Evolutionary conservation across 2,329 filamentous ascomycete species (phyloP), one percentile per base, ranked within the genome.

Genomic region (Alternaria sp.): DNA sequence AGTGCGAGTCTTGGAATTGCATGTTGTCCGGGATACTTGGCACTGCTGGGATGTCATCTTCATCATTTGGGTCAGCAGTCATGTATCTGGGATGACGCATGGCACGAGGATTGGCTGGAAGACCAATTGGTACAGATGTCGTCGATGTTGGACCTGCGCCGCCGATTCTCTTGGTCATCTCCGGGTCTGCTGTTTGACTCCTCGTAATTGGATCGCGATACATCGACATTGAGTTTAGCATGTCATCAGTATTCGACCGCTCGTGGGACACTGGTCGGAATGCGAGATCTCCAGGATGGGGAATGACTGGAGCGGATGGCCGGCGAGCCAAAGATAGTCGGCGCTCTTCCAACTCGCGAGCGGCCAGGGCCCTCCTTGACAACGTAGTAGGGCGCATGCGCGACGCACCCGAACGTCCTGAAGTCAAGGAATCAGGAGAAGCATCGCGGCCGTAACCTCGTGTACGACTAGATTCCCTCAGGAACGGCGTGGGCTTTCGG

Each of bases 101-200:
- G 1, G 94, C 94, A 81, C 93, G 90, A 28, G 95, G 94, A 1
- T 94, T 97, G 3, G 94, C 93, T 14, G 95, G 94, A n/a, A 97
- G 86, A 0, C 94, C 94, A 55, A 95, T 86, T 6, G 87, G 85
- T 1, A 82, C 82, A 14, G 85, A 84, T 14, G 86, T 83, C 1
- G 85, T 85, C 3, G 83, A 81, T 3, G 82, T 82, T 15, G 80
- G 80, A 8, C 70, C 68, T 20, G 71, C 64, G 28, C 72, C 73
- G n/a, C 72, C 73, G 15, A 74, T 71, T 46, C 77, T 79, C 61
- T 77, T 76, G 62, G 80, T 81, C 7, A 82, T 78, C 5, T 81
- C 85, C 2, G 89, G 87, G 64, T 91, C 89, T 2, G 88, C 89
- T 8, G 90, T 92, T 49, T 88, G 87, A 71, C 89, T 90, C 58